These are phyloP conservation scores for Fusarium sp. DNA, from an alignment of 2,329 filamentous ascomycete genomes.

Conservation along the genomic window DNA sequence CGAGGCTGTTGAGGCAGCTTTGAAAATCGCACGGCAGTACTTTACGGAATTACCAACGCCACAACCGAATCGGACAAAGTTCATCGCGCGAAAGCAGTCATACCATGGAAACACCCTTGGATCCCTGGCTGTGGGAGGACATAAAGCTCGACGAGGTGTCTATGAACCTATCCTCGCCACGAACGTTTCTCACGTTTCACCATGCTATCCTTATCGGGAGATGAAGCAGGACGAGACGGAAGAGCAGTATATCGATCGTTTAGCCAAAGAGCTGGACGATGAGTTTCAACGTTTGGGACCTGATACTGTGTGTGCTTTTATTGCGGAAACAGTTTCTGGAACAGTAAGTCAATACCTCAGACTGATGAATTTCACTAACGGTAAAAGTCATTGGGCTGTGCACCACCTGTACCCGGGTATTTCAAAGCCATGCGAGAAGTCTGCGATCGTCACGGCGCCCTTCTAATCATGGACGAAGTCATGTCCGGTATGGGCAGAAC, in stretches of 20 bases:
- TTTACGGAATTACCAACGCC: constrained; percentile 33
- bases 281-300: constrained; percentile 33
- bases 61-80: constrained; percentile 16
- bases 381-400: constrained; percentile 32
- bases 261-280: constrained; percentile 31
- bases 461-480: constrained; percentile 69
- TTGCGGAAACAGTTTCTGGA: constrained; percentile 38
- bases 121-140: constrained; percentile 7
- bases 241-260: constrained; percentile 15
- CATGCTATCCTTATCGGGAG: constrained; percentile 43
- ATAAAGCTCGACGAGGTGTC: constrained; percentile 39
- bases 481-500: constrained; percentile 76
- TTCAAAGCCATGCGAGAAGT: constrained; percentile 62
- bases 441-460: constrained; percentile 65
- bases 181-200: constrained; percentile 45
- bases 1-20: constrained; percentile 36
- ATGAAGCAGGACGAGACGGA: constrained; percentile 44
- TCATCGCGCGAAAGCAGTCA: constrained; percentile 33
- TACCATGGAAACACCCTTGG: constrained; percentile 40
- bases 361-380: fast-evolving
- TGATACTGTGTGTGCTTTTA: constrained; percentile 34
- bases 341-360: background rate
- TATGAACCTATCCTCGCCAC: constrained; percentile 43
- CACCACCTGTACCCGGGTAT: constrained; percentile 56
- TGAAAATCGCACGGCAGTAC: constrained; percentile 39